phyloP scores from a whole-genome alignment of 2,329 filamentous ascomycete species.

The Neofusicoccum sp. region DNA sequence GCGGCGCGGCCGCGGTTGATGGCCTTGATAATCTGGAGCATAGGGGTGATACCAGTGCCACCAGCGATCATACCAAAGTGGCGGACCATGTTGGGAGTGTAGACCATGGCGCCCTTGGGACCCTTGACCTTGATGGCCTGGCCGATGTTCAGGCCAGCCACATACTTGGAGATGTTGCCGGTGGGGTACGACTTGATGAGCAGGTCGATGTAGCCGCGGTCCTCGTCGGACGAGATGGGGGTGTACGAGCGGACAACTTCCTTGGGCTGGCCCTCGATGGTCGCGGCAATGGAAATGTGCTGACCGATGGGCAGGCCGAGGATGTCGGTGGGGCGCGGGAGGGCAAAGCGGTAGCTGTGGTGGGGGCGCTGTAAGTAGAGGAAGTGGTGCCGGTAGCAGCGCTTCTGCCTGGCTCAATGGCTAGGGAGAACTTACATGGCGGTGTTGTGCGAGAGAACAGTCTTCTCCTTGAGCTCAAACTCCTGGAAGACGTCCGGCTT shows the following conservation, averaged over 20 bases:
- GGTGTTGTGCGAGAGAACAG: conserved; percentile 93
- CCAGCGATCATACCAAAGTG: conserved; percentile 98
- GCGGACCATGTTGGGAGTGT: conserved; percentile 93
- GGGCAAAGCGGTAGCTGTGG: conserved; percentile 81
- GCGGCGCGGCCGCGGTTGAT: conserved; percentile 73
- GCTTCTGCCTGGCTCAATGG: neutral
- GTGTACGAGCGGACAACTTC: conserved; percentile 44
- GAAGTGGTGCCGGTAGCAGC: neutral
- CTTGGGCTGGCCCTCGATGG: conserved; percentile 43
- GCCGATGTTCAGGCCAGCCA: conserved; percentile 78
- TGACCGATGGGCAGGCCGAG: conserved; percentile 97
- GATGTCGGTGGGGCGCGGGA: conserved; percentile 74
- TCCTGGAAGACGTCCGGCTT: conserved; percentile 87
- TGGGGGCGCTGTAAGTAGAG: neutral
- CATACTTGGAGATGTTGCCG: conserved; percentile 93
- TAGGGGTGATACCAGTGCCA: conserved; percentile 95
- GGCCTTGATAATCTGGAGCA: conserved; percentile 93
- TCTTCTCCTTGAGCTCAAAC: conserved; percentile 93
- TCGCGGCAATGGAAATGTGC: conserved; percentile 89
- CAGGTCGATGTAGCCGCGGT: conserved; percentile 86
- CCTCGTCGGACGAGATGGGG: conserved; percentile 41
- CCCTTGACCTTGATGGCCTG: conserved; percentile 81
- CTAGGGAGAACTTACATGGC: conserved; percentile 66
- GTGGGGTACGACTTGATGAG: conserved; percentile 97
- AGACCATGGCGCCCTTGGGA: conserved; percentile 97